phyloP scores from a whole-genome alignment of 208 protist species.

The Novymonas esmeraldas region DNA sequence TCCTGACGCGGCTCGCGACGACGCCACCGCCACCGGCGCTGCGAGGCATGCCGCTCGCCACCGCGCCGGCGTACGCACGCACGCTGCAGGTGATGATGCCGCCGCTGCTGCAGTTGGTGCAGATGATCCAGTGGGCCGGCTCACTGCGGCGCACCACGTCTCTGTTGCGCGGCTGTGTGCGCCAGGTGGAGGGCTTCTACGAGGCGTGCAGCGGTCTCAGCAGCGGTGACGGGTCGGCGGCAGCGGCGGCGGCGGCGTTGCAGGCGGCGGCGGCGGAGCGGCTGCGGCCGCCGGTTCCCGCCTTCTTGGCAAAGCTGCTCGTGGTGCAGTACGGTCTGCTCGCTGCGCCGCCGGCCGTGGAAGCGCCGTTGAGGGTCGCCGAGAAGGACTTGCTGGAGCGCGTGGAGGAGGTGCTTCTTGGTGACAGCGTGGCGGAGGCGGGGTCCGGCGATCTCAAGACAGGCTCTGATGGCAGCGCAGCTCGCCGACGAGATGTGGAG shows the following conservation, averaged over 20 bases:
- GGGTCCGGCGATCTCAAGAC: no score
- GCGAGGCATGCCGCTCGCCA: slow-evolving; percentile 8
- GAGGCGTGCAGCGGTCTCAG: slow-evolving; percentile 17
- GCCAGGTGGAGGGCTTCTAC: slow-evolving; percentile 35
- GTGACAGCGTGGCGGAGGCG: background rate
- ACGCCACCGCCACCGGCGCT: slow-evolving; percentile 11
- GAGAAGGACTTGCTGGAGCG: slow-evolving; percentile 17
- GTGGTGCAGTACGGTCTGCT: slow-evolving; percentile 29
- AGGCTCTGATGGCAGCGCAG: no score
- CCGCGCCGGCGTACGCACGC: slow-evolving; percentile 28
- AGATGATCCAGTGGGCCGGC: slow-evolving; percentile 23
- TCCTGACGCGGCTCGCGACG: slow-evolving; percentile 23
- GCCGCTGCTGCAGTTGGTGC: slow-evolving; percentile 32
- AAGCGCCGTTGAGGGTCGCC: slow-evolving; percentile 7
- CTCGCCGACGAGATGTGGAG: background rate
- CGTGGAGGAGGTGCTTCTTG: slow-evolving; percentile 23
- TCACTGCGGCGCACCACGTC: slow-evolving; percentile 23
- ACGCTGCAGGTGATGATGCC: slow-evolving; percentile 31
- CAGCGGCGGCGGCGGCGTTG: slow-evolving; percentile 2
- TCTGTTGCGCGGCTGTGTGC: slow-evolving; percentile 31
- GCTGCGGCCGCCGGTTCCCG: slow-evolving; percentile 23
- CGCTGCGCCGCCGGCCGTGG: background rate
- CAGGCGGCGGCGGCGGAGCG: slow-evolving; percentile 2
- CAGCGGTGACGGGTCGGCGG: slow-evolving; percentile 2
- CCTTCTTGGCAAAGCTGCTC: slow-evolving; percentile 23